These are phyloP conservation scores for Stachybotrys echinatus DNA, from an alignment of 2,329 filamentous ascomycete genomes.

Conservation along the genomic window DNA sequence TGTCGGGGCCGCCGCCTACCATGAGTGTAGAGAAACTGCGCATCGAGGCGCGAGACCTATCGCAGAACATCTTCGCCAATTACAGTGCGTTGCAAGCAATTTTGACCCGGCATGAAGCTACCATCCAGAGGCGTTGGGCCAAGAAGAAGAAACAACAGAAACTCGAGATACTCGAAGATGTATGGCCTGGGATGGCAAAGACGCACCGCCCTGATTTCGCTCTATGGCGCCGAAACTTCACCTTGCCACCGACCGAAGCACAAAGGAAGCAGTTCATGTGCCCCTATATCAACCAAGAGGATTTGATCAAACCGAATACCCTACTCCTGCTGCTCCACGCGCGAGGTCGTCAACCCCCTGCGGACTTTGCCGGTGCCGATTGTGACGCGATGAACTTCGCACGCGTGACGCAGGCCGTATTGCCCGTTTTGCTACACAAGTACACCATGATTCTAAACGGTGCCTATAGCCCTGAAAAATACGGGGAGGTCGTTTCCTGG, in stretches of 20 bases:
- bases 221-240: constrained; percentile 20
- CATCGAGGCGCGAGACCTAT: background rate
- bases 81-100: constrained; percentile 33
- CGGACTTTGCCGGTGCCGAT: constrained; percentile 42
- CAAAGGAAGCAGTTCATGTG: constrained; percentile 34
- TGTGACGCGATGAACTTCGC: constrained; percentile 24
- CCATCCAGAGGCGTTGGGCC: constrained; percentile 47
- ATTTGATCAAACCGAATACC: constrained; percentile 36
- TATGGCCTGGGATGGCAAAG: constrained; percentile 44
- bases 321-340: constrained; percentile 48
- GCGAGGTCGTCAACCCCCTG: constrained; percentile 39
- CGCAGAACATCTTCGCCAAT: constrained; percentile 23
- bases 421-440: constrained; percentile 19
- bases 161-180: constrained; percentile 37
- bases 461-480: constrained; percentile 17
- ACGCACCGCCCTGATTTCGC: constrained; percentile 47
- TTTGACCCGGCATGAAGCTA: constrained; percentile 43
- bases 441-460: constrained; percentile 30
- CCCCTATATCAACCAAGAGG: constrained; percentile 54
- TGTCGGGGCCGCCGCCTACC: background rate
- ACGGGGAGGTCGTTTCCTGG: constrained; percentile 29
- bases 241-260: background rate
- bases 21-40: background rate
- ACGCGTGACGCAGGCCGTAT: constrained; percentile 13
- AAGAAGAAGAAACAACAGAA: constrained; percentile 46